phyloP scores from a whole-genome alignment of 257 asterid genomes.

The Gentiana dahurica region DNA sequence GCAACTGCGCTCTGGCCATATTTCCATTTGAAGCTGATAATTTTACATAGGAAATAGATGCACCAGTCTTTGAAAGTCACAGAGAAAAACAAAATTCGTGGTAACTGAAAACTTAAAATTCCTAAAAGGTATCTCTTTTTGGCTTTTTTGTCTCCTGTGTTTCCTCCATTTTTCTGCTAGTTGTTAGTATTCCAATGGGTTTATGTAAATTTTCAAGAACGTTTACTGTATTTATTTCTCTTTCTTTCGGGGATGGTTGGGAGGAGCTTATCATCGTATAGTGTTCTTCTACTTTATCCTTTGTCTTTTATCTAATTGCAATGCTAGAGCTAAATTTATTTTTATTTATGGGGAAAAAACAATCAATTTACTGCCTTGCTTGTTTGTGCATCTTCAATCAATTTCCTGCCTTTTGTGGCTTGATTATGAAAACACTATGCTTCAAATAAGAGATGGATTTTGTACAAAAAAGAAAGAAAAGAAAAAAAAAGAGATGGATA shows the following conservation, averaged over 20 bases:
- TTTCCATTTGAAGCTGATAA: too few relatives aligned
- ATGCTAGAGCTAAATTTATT: background rate
- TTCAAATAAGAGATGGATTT: too few relatives aligned
- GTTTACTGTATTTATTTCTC: background rate
- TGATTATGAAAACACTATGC: too few relatives aligned
- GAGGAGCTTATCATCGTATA: background rate
- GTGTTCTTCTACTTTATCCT: too few relatives aligned
- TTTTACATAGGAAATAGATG: too few relatives aligned
- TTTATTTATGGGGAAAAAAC: too few relatives aligned
- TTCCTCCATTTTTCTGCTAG: background rate
- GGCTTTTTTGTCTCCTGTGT: background rate
- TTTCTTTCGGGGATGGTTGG: too few relatives aligned
- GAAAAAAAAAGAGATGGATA: too few relatives aligned
- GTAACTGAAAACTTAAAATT: background rate
- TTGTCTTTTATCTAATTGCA: background rate
- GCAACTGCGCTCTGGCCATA: background rate
- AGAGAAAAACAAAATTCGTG: background rate
- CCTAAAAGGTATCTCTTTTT: constrained; percentile 2
- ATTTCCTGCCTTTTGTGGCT: too few relatives aligned
- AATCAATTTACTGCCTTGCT: too few relatives aligned
- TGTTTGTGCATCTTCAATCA: too few relatives aligned
- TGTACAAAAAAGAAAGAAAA: too few relatives aligned
- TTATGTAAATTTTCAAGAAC: constrained; percentile 1
- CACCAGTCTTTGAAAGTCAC: background rate
- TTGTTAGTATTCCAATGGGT: constrained; percentile 1